A percentile compares a stretch with the other conserved stretches of the same genome.
These are phyloP conservation scores for Zygotorulaspora danielsina DNA, from an alignment of 805 yeast species.

Conservation along the genomic window DNA sequence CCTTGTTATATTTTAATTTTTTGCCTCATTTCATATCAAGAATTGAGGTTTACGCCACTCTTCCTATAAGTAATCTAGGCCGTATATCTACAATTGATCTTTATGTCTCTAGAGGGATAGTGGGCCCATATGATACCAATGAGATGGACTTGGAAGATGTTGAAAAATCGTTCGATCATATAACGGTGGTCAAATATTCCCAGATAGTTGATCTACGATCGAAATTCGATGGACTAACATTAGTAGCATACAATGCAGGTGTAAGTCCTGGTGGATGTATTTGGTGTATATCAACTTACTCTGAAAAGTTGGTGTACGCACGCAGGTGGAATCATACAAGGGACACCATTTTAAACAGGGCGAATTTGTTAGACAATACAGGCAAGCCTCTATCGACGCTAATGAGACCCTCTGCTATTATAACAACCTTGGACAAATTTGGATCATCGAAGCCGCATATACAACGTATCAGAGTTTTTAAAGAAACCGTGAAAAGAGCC, in stretches of 20 bases:
- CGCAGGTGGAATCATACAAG: constrained; percentile 93
- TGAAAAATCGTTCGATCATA: constrained; percentile 72
- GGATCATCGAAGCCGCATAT: constrained; percentile 64
- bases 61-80: constrained; percentile 87
- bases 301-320: constrained; percentile 81
- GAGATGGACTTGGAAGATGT: constrained; percentile 64
- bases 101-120: constrained; percentile 65
- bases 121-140: constrained; percentile 65
- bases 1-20: constrained; percentile 55
- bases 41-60: constrained; percentile 77
- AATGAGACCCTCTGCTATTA: constrained; percentile 74
- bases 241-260: constrained; percentile 88
- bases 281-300: constrained; percentile 70
- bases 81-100: constrained; percentile 79
- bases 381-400: constrained; percentile 65
- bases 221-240: constrained; percentile 51
- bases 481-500: constrained; percentile 54
- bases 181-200: constrained; percentile 67
- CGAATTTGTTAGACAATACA: constrained; percentile 50
- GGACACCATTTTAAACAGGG: constrained; percentile 76
- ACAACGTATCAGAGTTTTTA: constrained; percentile 59
- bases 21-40: constrained; percentile 51
- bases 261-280: constrained; percentile 91
- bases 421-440: constrained; percentile 54
- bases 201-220: constrained; percentile 68